Evolutionary conservation across 768 basidiomycete genomes (phyloP).

Genomic region (Boletus vinaceobasis): DNA sequence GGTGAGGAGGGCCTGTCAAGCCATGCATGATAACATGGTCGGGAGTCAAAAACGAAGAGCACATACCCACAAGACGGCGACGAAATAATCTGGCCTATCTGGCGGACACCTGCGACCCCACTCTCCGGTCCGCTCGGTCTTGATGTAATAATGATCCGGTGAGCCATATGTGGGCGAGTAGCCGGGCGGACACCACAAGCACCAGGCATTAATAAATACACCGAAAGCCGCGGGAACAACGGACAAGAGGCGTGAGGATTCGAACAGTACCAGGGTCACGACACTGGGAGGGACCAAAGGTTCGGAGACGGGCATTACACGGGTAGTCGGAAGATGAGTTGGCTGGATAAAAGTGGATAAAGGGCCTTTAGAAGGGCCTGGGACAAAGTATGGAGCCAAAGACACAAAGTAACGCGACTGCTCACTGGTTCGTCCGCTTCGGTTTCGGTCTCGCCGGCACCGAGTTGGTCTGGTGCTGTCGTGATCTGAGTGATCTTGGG

Average conservation of each 20-base stretch:
- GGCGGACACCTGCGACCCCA: constrained; percentile 40
- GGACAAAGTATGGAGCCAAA: not conserved
- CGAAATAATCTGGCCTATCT: constrained; percentile 58
- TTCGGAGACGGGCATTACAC: constrained; percentile 49
- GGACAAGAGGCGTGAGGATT: constrained; percentile 64
- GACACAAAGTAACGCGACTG: constrained; percentile 1
- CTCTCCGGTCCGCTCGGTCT: not conserved
- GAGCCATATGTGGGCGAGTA: constrained; percentile 7
- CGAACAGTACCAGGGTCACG: constrained; percentile 61
- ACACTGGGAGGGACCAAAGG: constrained; percentile 49
- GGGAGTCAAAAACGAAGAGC: not conserved
- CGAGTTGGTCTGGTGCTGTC: constrained; percentile 54
- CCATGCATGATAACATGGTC: not conserved
- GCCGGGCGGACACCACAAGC: constrained; percentile 46
- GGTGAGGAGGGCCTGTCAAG: constrained; percentile 67
- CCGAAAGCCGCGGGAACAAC: constrained; percentile 72
- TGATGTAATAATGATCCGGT: not conserved
- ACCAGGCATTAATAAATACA: constrained; percentile 58
- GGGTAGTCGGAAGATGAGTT: constrained; percentile 65
- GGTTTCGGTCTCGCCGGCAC: constrained; percentile 77
- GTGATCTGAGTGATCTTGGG: constrained; percentile 49
- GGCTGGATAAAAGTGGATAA: constrained; percentile 38
- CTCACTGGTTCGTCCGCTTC: constrained; percentile 75
- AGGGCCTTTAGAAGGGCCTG: constrained; percentile 7
- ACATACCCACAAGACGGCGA: constrained; percentile 71